phyloP scores from a whole-genome alignment of 1,284 basidiomycete species.

The Coniferiporia weirii region DNA sequence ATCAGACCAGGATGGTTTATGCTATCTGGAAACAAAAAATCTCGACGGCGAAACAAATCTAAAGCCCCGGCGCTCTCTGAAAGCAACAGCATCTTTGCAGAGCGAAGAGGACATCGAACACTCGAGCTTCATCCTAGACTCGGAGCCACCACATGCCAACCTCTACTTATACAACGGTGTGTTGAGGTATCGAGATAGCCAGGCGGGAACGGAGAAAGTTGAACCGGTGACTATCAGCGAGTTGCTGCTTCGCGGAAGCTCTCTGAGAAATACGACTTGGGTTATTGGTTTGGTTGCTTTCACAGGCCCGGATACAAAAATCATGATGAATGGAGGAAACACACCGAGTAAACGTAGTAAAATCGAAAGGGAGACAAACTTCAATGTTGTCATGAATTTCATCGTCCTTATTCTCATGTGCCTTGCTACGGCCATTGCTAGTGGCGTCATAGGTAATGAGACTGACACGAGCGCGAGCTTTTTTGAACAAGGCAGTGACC shows the following conservation, averaged over 20 bases:
- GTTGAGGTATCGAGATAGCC: slow-evolving; percentile 62
- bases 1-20: slow-evolving; percentile 79
- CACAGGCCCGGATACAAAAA: slow-evolving; percentile 95
- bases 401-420: slow-evolving; percentile 78
- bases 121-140: slow-evolving; percentile 82
- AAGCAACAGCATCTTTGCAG: slow-evolving; percentile 70
- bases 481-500: slow-evolving; percentile 67
- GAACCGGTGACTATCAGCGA: slow-evolving; percentile 88
- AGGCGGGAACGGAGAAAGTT: slow-evolving; percentile 47
- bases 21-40: slow-evolving; percentile 93
- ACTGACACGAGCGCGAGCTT: slow-evolving; percentile 64
- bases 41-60: slow-evolving; percentile 97
- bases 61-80: slow-evolving; percentile 78
- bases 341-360: slow-evolving; percentile 93
- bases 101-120: slow-evolving; percentile 92
- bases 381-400: slow-evolving; percentile 96
- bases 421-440: slow-evolving; percentile 64
- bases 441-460: slow-evolving; percentile 64
- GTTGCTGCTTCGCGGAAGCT: slow-evolving; percentile 86
- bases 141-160: slow-evolving; percentile 91
- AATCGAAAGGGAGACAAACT: slow-evolving; percentile 98
- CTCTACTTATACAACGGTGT: slow-evolving; percentile 89
- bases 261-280: slow-evolving; percentile 93
- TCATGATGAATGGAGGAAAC: slow-evolving; percentile 93
- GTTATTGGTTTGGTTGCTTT: slow-evolving; percentile 92